Evolutionary conservation across 257 asterid genomes (phyloP), one percentile per base, ranked within the genome.

Genomic region (Cinchona pubescens): DNA sequence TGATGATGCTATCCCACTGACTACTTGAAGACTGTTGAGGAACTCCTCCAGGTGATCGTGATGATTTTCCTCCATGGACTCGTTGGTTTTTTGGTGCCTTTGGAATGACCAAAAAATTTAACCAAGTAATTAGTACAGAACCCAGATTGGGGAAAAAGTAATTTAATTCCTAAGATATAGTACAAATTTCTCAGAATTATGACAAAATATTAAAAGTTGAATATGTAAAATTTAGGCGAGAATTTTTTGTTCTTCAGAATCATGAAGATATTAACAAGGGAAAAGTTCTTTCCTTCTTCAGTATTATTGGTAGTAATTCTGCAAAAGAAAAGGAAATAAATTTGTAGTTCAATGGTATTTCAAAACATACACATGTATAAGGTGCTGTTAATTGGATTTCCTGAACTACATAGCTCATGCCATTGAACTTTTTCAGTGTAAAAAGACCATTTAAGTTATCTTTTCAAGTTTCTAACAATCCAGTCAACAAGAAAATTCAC

Each of bases 1-100:
- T 91, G 89, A 90, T 87, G 83, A 95, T 91, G 88, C 91, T 91
- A 79, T 91, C 97, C 98, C 99, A 95, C 80, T 90, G 97, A 71
- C 88, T 90, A 82, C 90, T 90, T 73, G 94, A 90, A 75, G 91
- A 80, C 83, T 86, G 96, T 67, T 82, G 97, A 72, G 96, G 85
- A 76, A 81, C 86, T 79, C 87, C 92, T 53, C 83, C 77, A 42
- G 99, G 99, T 35, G 99, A 92, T 82, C 97, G 91, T 40, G 96
- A 84, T 59, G 92, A 82, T 85, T 95, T 95, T 61, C 96, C 99
- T 51, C 98, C 99, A 88, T 95, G 99, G 77, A 92, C 96, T 81
- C 99, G 91, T 74, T 86, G 94, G 72, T 73, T 82, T 85, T 92
- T 95, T 27, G 98, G 99, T 65, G 97, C 99, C 99, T 95, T 78